These are phyloP conservation scores for Neobulgaria alba DNA, from an alignment of 2,329 filamentous ascomycete species.

Conservation along the genomic window DNA sequence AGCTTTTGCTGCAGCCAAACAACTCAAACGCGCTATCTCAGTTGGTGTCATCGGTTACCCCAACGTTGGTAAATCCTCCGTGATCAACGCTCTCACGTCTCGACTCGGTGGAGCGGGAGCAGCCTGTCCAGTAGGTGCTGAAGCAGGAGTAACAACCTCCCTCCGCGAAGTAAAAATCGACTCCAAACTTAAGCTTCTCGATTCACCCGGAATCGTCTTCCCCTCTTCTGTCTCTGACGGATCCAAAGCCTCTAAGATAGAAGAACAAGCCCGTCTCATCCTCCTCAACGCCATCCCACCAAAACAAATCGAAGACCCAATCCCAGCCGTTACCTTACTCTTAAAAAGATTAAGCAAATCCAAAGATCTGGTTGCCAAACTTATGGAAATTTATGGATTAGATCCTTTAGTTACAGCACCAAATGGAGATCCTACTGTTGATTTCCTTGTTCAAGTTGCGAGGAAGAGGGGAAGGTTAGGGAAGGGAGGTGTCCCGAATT, in stretches of 20 bases:
- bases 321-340: constrained; percentile 80
- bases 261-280: constrained; percentile 75
- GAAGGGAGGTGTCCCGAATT: constrained; percentile 82
- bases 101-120: constrained; percentile 61
- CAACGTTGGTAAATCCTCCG: constrained; percentile 92
- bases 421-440: constrained; percentile 70
- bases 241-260: constrained; percentile 48
- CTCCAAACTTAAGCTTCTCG: constrained; percentile 85
- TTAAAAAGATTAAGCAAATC: constrained; percentile 69
- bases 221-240: constrained; percentile 55
- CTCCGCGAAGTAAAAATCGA: constrained; percentile 89
- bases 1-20: constrained; percentile 72
- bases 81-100: constrained; percentile 85
- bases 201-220: constrained; percentile 93
- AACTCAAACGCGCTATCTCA: constrained; percentile 81
- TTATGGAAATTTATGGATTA: constrained; percentile 77
- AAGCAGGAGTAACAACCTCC: constrained; percentile 85
- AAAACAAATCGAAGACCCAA: constrained; percentile 86
- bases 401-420: constrained; percentile 60
- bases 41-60: constrained; percentile 94
- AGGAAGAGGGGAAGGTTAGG: constrained; percentile 85
- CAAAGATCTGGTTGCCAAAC: constrained; percentile 64
- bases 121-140: constrained; percentile 80
- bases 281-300: constrained; percentile 88
- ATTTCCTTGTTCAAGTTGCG: constrained; percentile 92